phyloP scores from a whole-genome alignment of 2,329 filamentous ascomycete species.

The Albophoma yamanashiensis region DNA sequence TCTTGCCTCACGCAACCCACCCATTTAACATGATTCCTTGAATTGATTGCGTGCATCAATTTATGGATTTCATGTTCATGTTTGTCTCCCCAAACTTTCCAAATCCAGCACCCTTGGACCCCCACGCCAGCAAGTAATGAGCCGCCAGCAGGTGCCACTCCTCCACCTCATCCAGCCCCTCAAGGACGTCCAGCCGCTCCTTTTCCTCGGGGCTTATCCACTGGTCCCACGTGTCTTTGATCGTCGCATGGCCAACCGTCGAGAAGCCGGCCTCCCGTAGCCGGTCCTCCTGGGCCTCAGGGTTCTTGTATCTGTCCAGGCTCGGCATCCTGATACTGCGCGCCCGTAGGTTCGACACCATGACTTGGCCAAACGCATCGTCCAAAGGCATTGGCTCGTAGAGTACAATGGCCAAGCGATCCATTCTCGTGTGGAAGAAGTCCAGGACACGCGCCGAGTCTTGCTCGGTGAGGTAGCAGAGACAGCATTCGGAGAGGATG shows the following conservation, averaged over 20 bases:
- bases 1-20: neutral
- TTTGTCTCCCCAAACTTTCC: neutral
- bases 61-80: neutral
- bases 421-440: conserved; percentile 48
- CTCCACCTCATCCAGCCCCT: conserved; percentile 90
- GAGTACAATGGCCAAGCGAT: conserved; percentile 50
- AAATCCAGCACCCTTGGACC: conserved; percentile 43
- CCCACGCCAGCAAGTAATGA: conserved; percentile 90
- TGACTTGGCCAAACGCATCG: conserved; percentile 82
- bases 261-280: conserved; percentile 57
- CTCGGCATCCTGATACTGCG: conserved; percentile 80
- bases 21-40: neutral
- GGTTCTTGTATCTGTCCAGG: conserved; percentile 58
- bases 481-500: conserved; percentile 87
- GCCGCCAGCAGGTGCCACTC: conserved; percentile 80
- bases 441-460: conserved; percentile 54
- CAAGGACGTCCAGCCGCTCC: conserved; percentile 64
- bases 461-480: conserved; percentile 69
- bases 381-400: conserved; percentile 84
- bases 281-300: conserved; percentile 57
- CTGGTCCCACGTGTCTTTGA: conserved; percentile 56
- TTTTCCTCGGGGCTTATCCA: conserved; percentile 68
- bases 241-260: conserved; percentile 28
- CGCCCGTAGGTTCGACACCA: conserved; percentile 80
- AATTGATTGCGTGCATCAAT: neutral